These are phyloP conservation scores for Gaertneriomyces semiglobifer DNA, from an alignment of 192 early-diverging fungal genomes.

Conservation along the genomic window DNA sequence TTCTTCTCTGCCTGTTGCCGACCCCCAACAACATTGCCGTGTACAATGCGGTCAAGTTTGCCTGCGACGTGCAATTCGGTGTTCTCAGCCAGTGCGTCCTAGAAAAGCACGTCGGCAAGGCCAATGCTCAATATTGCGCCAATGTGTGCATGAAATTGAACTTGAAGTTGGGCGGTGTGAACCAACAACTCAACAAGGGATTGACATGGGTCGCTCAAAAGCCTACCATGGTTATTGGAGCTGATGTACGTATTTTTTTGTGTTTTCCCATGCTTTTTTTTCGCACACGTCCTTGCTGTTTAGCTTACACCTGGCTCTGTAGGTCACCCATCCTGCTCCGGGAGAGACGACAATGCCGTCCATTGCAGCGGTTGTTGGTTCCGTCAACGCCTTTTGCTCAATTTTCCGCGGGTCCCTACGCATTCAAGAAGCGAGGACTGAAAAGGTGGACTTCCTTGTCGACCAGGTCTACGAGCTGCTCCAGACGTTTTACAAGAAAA, in stretches of 20 bases:
- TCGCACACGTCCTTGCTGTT: conserved; percentile 3
- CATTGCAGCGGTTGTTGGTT: conserved; percentile 73
- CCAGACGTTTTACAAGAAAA: conserved; percentile 42
- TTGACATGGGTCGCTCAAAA: conserved; percentile 12
- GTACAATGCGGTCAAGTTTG: conserved; percentile 54
- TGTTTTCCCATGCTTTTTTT: conserved; percentile 15
- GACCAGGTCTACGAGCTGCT: conserved; percentile 50
- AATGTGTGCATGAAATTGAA: conserved; percentile 57
- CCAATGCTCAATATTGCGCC: conserved; percentile 19
- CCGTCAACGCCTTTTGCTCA: conserved; percentile 49
- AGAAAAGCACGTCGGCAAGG: conserved; percentile 14
- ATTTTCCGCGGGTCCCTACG: not conserved
- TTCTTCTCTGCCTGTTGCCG: conserved; percentile 6
- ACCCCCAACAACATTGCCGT: conserved; percentile 19
- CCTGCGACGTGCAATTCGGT: conserved; percentile 45
- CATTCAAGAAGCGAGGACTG: conserved; percentile 3
- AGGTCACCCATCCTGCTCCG: conserved; percentile 22
- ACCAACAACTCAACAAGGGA: conserved; percentile 32
- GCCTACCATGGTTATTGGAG: conserved; percentile 62
- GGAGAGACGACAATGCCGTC: conserved; percentile 50
- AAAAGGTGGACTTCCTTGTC: not conserved
- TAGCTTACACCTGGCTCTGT: conserved; percentile 7
- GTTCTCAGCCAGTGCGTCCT: conserved; percentile 51
- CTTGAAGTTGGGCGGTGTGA: conserved; percentile 60
- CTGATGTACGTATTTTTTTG: conserved; percentile 59